Conservation (phyloP, 768 basidiomycete species). For the Jaapia argillacea region DNA sequence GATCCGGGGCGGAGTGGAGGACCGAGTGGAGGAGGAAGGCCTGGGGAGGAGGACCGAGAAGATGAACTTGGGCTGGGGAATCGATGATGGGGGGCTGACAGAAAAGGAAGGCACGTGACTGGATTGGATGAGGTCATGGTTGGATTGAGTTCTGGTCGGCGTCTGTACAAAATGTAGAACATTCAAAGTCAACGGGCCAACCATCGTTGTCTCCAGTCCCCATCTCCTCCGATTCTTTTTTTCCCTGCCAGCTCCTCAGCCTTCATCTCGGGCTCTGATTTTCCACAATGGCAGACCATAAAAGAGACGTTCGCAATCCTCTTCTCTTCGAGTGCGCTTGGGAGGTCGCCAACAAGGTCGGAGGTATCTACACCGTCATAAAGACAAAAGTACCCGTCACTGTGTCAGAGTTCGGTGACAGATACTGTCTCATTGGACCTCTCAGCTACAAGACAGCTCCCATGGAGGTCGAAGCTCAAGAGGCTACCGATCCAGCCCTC, state of each 20-base stretch:
- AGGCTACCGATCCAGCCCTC: slow-evolving; percentile 75
- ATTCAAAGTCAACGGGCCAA: too few species aligned
- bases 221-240: neutral
- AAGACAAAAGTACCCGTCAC: slow-evolving; percentile 99
- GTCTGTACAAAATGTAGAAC: too few species aligned
- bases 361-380: slow-evolving; percentile 98
- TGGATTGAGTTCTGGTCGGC: too few species aligned
- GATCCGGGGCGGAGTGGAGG: too few species aligned
- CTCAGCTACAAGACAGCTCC: slow-evolving; percentile 96
- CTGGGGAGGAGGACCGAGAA: too few species aligned
- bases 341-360: slow-evolving; percentile 99
- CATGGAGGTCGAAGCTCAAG: slow-evolving; percentile 95
- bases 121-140: too few species aligned
- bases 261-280: too few species aligned
- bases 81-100: too few species aligned
- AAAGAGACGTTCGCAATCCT: slow-evolving; percentile 70
- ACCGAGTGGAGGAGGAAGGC: too few species aligned
- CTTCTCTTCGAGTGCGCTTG: slow-evolving; percentile 93
- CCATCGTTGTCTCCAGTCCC: too few species aligned
- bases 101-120: too few species aligned
- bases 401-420: slow-evolving; percentile 88
- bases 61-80: too few species aligned
- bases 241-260: slow-evolving; percentile 3
- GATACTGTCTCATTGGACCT: slow-evolving; percentile 96
- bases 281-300: slow-evolving; percentile 22